Percentiles rank a stretch among this genome's conserved stretches.
phyloP scores from a whole-genome alignment of 2,329 filamentous ascomycete genomes.

The Apiospora marii region DNA sequence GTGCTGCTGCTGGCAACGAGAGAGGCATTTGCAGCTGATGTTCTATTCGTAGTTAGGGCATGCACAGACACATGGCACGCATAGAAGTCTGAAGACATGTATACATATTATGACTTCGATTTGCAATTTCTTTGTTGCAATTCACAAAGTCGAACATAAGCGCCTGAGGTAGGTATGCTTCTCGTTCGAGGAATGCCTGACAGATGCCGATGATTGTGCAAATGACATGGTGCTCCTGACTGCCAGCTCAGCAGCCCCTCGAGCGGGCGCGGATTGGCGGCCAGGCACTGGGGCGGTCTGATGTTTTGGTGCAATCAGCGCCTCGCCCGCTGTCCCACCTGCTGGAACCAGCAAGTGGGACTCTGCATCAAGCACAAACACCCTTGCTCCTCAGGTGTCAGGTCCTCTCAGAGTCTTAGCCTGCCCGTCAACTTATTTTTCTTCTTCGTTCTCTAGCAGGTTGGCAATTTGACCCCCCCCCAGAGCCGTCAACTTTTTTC shows the following conservation, averaged over 20 bases:
- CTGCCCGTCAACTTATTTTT: background rate
- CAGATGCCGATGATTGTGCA: background rate
- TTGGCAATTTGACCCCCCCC: background rate
- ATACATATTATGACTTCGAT: background rate
- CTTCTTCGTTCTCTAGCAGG: background rate
- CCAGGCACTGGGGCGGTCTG: constrained; percentile 9
- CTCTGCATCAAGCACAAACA: background rate
- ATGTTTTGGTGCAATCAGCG: constrained; percentile 7
- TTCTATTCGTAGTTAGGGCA: background rate
- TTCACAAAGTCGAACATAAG: background rate
- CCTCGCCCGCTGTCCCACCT: constrained; percentile 5
- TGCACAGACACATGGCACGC: constrained; percentile 7
- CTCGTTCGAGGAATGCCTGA: constrained; percentile 8
- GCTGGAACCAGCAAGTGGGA: background rate
- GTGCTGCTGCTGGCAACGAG: background rate
- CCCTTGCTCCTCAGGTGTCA: background rate
- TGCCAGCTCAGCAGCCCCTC: constrained; percentile 18
- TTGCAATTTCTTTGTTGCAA: background rate
- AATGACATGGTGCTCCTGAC: background rate
- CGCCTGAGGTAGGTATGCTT: background rate
- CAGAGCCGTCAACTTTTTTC: background rate
- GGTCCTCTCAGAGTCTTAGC: background rate
- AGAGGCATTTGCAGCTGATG: background rate
- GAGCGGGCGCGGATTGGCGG: background rate
- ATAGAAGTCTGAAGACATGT: background rate